Percentiles rank a stretch among this genome's conserved stretches.
These are phyloP conservation scores for Bryoglossum gracile DNA, from an alignment of 495 filamentous ascomycete species.

Conservation along the genomic window DNA sequence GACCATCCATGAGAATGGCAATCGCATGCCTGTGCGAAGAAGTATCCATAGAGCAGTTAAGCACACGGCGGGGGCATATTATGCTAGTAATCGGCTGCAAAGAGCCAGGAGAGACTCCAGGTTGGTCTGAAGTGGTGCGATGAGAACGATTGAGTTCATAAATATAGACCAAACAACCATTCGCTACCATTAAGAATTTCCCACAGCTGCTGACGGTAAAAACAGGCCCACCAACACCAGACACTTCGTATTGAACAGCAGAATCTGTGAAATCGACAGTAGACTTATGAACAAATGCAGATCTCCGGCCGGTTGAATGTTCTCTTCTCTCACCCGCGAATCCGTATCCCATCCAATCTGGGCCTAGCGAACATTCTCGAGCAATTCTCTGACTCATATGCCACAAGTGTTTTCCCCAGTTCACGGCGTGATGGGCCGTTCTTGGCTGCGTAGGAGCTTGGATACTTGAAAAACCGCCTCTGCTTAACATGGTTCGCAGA, in stretches of 20 bases:
- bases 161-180: conserved; percentile 53
- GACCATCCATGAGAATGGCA: conserved; percentile 54
- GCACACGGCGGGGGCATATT: conserved; percentile 50
- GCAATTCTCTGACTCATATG: conserved; percentile 52
- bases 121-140: background rate
- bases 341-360: conserved; percentile 41
- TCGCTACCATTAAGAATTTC: conserved; percentile 49
- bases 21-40: conserved; percentile 47
- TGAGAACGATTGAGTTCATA: conserved; percentile 41
- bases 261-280: conserved; percentile 30
- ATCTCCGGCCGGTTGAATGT: conserved; percentile 18
- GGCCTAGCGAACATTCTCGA: conserved; percentile 52
- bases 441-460: conserved; percentile 36
- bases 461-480: conserved; percentile 49
- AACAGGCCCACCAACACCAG: conserved; percentile 22
- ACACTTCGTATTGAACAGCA: conserved; percentile 21
- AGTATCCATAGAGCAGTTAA: conserved; percentile 61
- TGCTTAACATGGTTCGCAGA: conserved; percentile 45
- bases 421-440: conserved; percentile 16
- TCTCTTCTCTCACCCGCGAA: conserved; percentile 20
- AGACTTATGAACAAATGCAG: conserved; percentile 15
- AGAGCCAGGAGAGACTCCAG: conserved; percentile 20
- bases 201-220: conserved; percentile 56
- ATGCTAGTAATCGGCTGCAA: conserved; percentile 45
- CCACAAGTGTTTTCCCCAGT: conserved; percentile 39